Evolutionary conservation across 2,329 filamentous ascomycete species (phyloP).

Genomic region (Pestalotiopsis sp.): DNA sequence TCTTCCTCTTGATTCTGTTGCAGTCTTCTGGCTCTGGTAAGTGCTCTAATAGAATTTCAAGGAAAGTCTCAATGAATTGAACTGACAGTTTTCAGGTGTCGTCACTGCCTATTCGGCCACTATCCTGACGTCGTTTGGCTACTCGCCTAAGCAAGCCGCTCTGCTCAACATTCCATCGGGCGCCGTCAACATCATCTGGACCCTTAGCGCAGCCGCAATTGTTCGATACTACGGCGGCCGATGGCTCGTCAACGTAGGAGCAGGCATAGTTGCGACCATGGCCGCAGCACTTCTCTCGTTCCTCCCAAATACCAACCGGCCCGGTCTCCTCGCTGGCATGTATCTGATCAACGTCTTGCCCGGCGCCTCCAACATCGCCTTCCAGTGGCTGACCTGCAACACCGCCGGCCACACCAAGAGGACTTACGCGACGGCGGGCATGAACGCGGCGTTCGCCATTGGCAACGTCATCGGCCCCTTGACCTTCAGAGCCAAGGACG

Average conservation of each 20-base stretch:
- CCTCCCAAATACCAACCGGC: neutral
- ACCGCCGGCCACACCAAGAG: slow-evolving; percentile 39
- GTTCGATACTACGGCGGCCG: neutral
- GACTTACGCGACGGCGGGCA: slow-evolving; percentile 3
- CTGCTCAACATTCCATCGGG: slow-evolving; percentile 7
- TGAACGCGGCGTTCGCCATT: slow-evolving; percentile 10
- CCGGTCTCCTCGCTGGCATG: neutral
- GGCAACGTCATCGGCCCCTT: slow-evolving; percentile 6
- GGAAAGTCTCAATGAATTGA: neutral
- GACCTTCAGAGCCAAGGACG: slow-evolving; percentile 3
- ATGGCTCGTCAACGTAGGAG: slow-evolving; percentile 2
- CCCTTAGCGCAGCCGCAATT: neutral
- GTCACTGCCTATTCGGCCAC: slow-evolving; percentile 7
- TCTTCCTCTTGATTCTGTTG: neutral
- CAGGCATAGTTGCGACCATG: neutral
- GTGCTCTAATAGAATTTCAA: neutral
- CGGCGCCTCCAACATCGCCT: slow-evolving; percentile 6
- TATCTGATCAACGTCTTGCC: slow-evolving; percentile 10
- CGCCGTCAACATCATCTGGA: neutral
- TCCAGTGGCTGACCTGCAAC: slow-evolving; percentile 24
- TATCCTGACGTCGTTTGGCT: slow-evolving; percentile 5
- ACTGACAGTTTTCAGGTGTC: neutral
- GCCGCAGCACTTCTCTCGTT: neutral
- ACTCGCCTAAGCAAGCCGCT: slow-evolving; percentile 6
- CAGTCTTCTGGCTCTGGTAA: neutral